phyloP scores from a whole-genome alignment of 176 grass and related monocot genomes.

The Echinochloa phyllopogon region DNA sequence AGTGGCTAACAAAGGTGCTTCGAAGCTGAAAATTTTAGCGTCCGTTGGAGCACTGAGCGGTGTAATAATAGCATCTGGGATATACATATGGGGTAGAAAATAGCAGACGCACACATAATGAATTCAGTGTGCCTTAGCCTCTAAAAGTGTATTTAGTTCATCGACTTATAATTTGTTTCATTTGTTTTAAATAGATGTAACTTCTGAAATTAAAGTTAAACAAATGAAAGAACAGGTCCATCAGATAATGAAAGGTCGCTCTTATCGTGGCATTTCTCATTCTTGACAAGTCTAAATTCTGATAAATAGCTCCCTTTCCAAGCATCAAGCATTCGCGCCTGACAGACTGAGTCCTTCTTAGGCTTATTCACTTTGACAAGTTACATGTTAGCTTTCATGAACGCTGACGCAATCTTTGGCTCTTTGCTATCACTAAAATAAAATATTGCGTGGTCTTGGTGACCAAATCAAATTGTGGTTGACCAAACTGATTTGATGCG shows the following conservation, averaged over 20 bases:
- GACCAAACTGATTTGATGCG: slow-evolving; percentile 20
- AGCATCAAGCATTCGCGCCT: not conserved
- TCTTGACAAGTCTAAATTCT: too few relatives aligned
- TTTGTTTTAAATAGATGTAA: slow-evolving; percentile 28
- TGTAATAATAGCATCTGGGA: slow-evolving; percentile 56
- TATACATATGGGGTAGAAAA: slow-evolving; percentile 83
- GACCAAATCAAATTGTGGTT: slow-evolving; percentile 36
- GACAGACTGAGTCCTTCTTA: not conserved
- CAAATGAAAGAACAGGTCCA: slow-evolving; percentile 29
- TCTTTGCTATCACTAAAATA: too few relatives aligned
- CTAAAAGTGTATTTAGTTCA: slow-evolving; percentile 25
- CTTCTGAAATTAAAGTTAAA: slow-evolving; percentile 22
- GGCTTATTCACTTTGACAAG: not conserved
- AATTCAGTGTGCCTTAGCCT: not conserved
- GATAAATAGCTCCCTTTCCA: not conserved
- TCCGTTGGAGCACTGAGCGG: slow-evolving; percentile 62
- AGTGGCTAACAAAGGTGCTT: slow-evolving; percentile 46
- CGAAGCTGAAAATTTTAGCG: slow-evolving; percentile 71
- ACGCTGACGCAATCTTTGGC: not conserved
- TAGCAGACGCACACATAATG: slow-evolving; percentile 21
- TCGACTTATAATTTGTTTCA: slow-evolving; percentile 4
- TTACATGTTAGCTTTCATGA: slow-evolving; percentile 5
- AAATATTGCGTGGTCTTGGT: not conserved
- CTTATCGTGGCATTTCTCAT: not conserved
- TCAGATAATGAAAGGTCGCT: not conserved